These are phyloP conservation scores for Fusarium sp. DNA, from an alignment of 2,329 filamentous ascomycete genomes.

Conservation along the genomic window DNA sequence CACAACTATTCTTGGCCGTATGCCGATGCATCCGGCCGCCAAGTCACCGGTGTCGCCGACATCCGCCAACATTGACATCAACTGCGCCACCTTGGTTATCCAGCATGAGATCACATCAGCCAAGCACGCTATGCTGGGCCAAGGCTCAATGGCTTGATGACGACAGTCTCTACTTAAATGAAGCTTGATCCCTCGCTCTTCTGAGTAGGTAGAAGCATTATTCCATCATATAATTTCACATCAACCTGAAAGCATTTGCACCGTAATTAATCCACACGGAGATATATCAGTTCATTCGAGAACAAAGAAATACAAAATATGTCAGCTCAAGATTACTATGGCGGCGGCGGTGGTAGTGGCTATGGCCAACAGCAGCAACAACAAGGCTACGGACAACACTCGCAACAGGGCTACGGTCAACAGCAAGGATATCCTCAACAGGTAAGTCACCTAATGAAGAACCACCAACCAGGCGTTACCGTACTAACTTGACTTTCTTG, in stretches of 20 bases:
- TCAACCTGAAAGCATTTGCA: not conserved
- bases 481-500: not conserved
- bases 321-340: conserved; percentile 47
- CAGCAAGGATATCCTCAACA: conserved; percentile 43
- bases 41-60: conserved; percentile 36
- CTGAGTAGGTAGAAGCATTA: not conserved
- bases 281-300: not conserved
- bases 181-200: conserved; percentile 20
- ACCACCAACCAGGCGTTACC: rapidly evolving
- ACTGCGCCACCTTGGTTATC: conserved; percentile 33
- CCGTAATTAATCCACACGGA: not conserved
- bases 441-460: conserved; percentile 2
- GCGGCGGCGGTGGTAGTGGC: conserved; percentile 27
- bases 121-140: conserved; percentile 20
- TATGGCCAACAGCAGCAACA: conserved; percentile 27
- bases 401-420: conserved; percentile 30
- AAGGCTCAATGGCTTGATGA: conserved; percentile 29
- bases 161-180: conserved; percentile 30
- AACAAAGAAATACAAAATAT: conserved; percentile 17
- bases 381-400: conserved; percentile 20
- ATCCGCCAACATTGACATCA: conserved; percentile 11
- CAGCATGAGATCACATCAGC: conserved; percentile 40
- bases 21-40: conserved; percentile 43
- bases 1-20: conserved; percentile 10
- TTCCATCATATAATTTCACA: not conserved